These are phyloP conservation scores for Meira nashicola DNA, from an alignment of 1,284 basidiomycete genomes.

Conservation along the genomic window DNA sequence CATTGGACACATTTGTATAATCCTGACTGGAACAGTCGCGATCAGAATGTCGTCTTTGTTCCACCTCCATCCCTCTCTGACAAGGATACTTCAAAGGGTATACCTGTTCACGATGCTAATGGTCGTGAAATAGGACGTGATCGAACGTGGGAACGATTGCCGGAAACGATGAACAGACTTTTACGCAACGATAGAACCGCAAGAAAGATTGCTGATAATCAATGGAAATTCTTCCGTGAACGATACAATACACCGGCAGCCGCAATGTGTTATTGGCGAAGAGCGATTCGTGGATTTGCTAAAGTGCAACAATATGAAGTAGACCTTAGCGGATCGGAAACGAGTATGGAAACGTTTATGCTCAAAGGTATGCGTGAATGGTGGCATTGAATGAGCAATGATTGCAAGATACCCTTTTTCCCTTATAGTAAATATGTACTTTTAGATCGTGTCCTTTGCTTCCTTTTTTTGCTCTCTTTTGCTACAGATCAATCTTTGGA, in stretches of 20 bases:
- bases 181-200: slow-evolving; percentile 32
- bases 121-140: slow-evolving; percentile 16
- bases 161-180: slow-evolving; percentile 41
- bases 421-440: no score
- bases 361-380: slow-evolving; percentile 19
- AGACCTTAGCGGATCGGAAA: slow-evolving; percentile 35
- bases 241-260: slow-evolving; percentile 33
- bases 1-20: slow-evolving; percentile 50
- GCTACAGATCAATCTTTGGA: no score
- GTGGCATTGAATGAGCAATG: no score
- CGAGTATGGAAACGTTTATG: slow-evolving; percentile 38
- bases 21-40: slow-evolving; percentile 31
- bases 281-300: slow-evolving; percentile 27
- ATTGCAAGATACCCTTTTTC: no score
- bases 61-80: slow-evolving; percentile 18
- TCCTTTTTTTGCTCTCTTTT: no score
- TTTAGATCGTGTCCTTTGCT: no score
- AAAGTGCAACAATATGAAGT: slow-evolving; percentile 27
- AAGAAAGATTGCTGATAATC: slow-evolving; percentile 42
- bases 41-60: slow-evolving; percentile 49
- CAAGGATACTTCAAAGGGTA: slow-evolving; percentile 11
- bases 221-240: slow-evolving; percentile 42
- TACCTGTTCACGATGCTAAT: slow-evolving; percentile 28
- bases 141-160: slow-evolving; percentile 37
- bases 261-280: slow-evolving; percentile 44